Evolutionary conservation across 148 eudicot species (phyloP), one percentile per base, ranked within the genome.

Genomic region (Fagopyrum homotropicum): DNA sequence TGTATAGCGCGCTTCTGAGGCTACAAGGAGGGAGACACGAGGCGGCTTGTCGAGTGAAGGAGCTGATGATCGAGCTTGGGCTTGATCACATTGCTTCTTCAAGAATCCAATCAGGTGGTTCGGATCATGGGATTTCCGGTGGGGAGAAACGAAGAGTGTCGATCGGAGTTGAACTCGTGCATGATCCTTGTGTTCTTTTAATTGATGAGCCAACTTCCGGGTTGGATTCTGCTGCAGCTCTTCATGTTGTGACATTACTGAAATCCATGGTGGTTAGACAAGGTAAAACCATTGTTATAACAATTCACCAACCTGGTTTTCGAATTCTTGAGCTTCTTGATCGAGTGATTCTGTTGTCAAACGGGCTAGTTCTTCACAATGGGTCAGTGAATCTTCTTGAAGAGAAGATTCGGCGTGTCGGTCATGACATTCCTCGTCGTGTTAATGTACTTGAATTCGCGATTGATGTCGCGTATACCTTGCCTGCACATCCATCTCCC

Each of bases 121-220:
- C 96, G 3, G 81, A 76, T 45, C 80, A 75, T n/a, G 95, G 98
- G 22, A 90, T 95, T 63, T 95, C 98, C 0, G 98, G 98, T 66
- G 97, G 98, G 52, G 97, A 95, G 73, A 92, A 83, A 79, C 79
- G 98, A 6, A 84, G 97, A 70, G 89, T 92, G 11, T 95, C 98
- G 0, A 90, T 95, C 16, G 98, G 97, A 52, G 93, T 92, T 11
- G 98, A 95, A 79, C 77, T 95, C 16, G 98, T 92, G 22, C 97
- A 95, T 64, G 84, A 95, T 48, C 98, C 98, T 15, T 55, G 85
- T 45, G 90, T 90, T 54, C 68, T 95, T 56, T 73, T 95, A 61
- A 86, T 95, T 6, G 97, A 95, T 60, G 98, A 95, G 82, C 98
- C 98, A 16, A 95, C 98, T 68, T 92, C 98, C 0, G 98, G 98